phyloP scores from a whole-genome alignment of 2,329 filamentous ascomycete species.

The Fusarium hostae region DNA sequence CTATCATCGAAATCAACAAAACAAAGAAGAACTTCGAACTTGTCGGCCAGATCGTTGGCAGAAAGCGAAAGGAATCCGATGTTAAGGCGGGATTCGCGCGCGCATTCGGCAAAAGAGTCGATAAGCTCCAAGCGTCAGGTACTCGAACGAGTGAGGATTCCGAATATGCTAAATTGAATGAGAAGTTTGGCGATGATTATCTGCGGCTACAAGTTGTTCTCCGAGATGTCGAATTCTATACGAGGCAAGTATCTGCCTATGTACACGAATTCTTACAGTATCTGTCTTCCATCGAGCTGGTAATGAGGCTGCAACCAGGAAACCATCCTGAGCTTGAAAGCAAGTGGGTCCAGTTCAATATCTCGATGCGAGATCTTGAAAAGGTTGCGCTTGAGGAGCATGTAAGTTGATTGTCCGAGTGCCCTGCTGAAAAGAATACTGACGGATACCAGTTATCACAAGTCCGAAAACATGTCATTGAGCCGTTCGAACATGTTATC shows the following conservation, averaged over 20 bases:
- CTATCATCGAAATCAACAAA: slow-evolving; percentile 90
- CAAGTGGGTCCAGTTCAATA: slow-evolving; percentile 93
- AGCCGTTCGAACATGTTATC: slow-evolving; percentile 82
- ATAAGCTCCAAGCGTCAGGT: slow-evolving; percentile 78
- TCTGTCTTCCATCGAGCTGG: slow-evolving; percentile 82
- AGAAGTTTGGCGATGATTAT: slow-evolving; percentile 92
- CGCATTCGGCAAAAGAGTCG: slow-evolving; percentile 87
- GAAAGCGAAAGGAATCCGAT: slow-evolving; percentile 90
- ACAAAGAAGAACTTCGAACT: slow-evolving; percentile 95
- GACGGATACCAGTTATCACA: slow-evolving; percentile 61
- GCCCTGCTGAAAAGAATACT: background rate
- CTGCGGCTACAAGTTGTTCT: slow-evolving; percentile 92
- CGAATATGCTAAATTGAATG: slow-evolving; percentile 81
- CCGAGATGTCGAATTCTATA: slow-evolving; percentile 93
- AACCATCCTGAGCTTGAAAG: slow-evolving; percentile 87
- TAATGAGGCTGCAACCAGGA: slow-evolving; percentile 77
- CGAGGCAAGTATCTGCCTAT: slow-evolving; percentile 81
- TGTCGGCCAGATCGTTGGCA: slow-evolving; percentile 86
- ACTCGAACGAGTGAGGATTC: slow-evolving; percentile 77
- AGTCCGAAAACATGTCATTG: slow-evolving; percentile 84
- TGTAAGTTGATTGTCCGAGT: slow-evolving; percentile 61
- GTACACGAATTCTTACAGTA: slow-evolving; percentile 85
- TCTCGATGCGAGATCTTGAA: slow-evolving; percentile 86
- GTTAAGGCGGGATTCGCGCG: slow-evolving; percentile 86
- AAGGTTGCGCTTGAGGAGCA: slow-evolving; percentile 86